A percentile compares a stretch with the other conserved stretches of the same genome.
Evolutionary conservation across 139 green algal species (phyloP).

Genomic region (Chlorella vulgaris): DNA sequence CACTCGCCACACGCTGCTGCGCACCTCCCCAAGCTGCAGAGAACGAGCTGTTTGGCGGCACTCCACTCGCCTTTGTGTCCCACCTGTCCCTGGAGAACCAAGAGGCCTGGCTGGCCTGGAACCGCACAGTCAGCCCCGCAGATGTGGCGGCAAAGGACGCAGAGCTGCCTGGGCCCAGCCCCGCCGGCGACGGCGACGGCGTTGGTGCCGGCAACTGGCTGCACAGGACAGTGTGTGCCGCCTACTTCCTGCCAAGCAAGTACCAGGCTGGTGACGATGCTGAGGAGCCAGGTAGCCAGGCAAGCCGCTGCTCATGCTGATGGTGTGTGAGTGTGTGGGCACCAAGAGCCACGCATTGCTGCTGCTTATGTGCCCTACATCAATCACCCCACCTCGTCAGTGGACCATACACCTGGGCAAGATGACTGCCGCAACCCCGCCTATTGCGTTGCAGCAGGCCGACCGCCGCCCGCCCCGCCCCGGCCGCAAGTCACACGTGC

Average conservation of each 20-base stretch:
- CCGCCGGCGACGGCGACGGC: no score
- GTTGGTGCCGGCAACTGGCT: neutral
- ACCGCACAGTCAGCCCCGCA: neutral
- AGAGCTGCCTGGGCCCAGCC: neutral
- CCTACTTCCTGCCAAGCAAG: conserved; percentile 26
- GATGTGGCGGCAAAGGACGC: neutral
- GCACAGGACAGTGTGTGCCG: conserved; percentile 7
- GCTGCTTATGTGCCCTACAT: neutral
- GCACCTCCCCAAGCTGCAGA: neutral
- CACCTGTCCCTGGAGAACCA: neutral
- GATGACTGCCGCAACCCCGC: no score
- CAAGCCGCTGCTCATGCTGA: neutral
- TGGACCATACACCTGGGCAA: no score
- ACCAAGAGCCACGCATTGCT: neutral
- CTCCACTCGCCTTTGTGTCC: neutral
- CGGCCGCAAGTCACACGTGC: neutral
- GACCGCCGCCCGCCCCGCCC: conserved; percentile 27
- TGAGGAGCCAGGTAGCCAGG: neutral
- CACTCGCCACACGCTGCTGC: no score
- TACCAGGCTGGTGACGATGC: neutral
- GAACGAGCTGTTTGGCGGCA: conserved; percentile 13
- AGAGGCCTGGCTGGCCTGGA: conserved; percentile 2
- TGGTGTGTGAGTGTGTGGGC: neutral
- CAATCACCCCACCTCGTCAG: no score
- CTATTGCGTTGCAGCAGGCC: neutral